Evolutionary conservation across 1,284 basidiomycete genomes (phyloP).

Genomic region (Meira nashicola): DNA sequence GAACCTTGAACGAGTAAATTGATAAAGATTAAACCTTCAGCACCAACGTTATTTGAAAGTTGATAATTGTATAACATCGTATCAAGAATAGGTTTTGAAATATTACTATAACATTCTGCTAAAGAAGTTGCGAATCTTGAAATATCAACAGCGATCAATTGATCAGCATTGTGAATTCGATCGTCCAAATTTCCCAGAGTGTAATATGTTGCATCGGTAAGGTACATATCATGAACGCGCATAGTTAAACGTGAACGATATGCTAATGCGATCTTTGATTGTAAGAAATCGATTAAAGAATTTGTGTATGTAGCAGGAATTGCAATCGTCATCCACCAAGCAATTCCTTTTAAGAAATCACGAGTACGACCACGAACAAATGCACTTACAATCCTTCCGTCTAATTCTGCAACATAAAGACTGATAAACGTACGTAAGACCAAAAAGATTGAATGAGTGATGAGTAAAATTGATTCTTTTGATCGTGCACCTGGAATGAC

Average conservation of each 20-base stretch:
- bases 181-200: conserved; percentile 74
- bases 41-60: conserved; percentile 85
- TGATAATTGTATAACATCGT: conserved; percentile 94
- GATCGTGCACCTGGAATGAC: conserved; percentile 80
- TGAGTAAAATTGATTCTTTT: conserved; percentile 78
- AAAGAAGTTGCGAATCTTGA: conserved; percentile 86
- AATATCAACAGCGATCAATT: conserved; percentile 95
- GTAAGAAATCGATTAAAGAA: conserved; percentile 83
- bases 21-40: conserved; percentile 80
- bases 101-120: conserved; percentile 73
- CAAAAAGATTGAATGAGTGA: conserved; percentile 81
- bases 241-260: conserved; percentile 83
- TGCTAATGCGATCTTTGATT: conserved; percentile 85
- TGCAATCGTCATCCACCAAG: conserved; percentile 86
- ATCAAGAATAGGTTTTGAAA: conserved; percentile 80
- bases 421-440: conserved; percentile 84
- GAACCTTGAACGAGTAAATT: conserved; percentile 72
- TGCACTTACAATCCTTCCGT: conserved; percentile 85
- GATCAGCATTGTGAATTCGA: conserved; percentile 92
- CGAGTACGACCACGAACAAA: conserved; percentile 80
- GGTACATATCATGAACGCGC: conserved; percentile 76
- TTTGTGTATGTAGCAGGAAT: conserved; percentile 75
- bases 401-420: conserved; percentile 89
- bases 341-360: conserved; percentile 77
- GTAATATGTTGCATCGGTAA: conserved; percentile 78